These are phyloP conservation scores for Artemisia tridentata DNA, from an alignment of 129 eudicot genomes.

Conservation along the genomic window DNA sequence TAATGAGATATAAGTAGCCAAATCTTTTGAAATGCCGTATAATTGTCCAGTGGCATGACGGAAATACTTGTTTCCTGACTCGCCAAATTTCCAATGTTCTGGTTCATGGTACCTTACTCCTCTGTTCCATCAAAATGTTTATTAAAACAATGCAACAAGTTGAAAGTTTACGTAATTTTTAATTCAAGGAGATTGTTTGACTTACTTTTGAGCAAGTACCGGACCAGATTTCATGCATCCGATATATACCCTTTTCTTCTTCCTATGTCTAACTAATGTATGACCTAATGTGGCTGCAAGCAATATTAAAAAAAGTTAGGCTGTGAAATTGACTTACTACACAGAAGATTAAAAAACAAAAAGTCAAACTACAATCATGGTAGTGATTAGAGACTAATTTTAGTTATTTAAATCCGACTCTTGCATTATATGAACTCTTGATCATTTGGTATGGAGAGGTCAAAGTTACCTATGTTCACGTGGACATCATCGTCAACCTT, in stretches of 20 bases:
- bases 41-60: slow-evolving; percentile 96
- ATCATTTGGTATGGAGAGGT: neutral
- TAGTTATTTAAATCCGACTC: neutral
- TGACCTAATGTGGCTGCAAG: slow-evolving; percentile 81
- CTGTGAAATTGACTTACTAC: slow-evolving; percentile 13
- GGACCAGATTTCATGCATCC: slow-evolving; percentile 99
- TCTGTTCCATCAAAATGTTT: slow-evolving; percentile 39
- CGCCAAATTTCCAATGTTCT: slow-evolving; percentile 94
- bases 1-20: slow-evolving; percentile 77
- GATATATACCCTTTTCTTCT: slow-evolving; percentile 70
- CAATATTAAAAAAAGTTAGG: slow-evolving; percentile 17
- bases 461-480: slow-evolving; percentile 75
- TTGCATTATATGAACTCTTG: neutral
- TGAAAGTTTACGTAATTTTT: neutral
- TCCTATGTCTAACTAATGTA: slow-evolving; percentile 71
- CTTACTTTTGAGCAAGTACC: slow-evolving; percentile 89
- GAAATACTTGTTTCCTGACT: slow-evolving; percentile 83
- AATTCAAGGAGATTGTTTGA: slow-evolving; percentile 9
- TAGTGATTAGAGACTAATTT: neutral
- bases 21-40: slow-evolving; percentile 83
- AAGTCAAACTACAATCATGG: slow-evolving; percentile 8
- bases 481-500: slow-evolving; percentile 94
- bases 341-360: neutral
- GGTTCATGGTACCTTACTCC: slow-evolving; percentile 96
- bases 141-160: slow-evolving; percentile 14